phyloP scores from a whole-genome alignment of 768 basidiomycete species.

The Lactarius hengduanensis region DNA sequence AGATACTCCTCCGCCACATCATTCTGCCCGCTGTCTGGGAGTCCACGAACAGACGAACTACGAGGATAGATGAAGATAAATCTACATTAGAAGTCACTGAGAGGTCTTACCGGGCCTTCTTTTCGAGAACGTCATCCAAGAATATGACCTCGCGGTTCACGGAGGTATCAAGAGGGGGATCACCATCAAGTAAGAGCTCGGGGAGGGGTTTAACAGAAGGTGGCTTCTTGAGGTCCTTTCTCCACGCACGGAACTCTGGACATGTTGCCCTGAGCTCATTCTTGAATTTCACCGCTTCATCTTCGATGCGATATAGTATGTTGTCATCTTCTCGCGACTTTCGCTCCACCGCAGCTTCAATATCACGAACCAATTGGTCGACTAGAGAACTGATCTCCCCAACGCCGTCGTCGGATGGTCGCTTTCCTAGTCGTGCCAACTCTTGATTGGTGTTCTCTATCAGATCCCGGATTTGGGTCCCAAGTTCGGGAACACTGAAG shows the following conservation, averaged over 20 bases:
- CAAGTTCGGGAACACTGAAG: constrained; percentile 58
- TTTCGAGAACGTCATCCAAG: constrained; percentile 16
- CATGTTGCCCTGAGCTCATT: constrained; percentile 15
- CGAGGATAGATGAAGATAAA: background rate
- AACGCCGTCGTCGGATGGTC: constrained; percentile 52
- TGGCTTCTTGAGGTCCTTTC: background rate
- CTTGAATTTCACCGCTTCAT: constrained; percentile 6
- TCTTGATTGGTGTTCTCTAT: constrained; percentile 37
- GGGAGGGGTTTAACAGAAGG: background rate
- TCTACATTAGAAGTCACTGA: background rate
- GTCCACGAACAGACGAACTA: constrained; percentile 20
- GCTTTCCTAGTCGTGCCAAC: constrained; percentile 41
- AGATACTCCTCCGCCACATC: constrained; percentile 23
- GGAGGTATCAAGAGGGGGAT: background rate
- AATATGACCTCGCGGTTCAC: constrained; percentile 5
- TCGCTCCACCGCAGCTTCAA: constrained; percentile 48
- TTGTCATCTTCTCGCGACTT: constrained; percentile 38
- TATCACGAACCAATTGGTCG: constrained; percentile 44
- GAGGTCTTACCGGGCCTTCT: constrained; percentile 13
- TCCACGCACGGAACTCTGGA: constrained; percentile 26
- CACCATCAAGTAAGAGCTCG: constrained; percentile 12
- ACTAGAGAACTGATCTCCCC: constrained; percentile 51
- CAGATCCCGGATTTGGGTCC: constrained; percentile 46
- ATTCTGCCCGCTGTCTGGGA: constrained; percentile 16
- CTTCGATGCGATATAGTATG: constrained; percentile 14